phyloP scores from a whole-genome alignment of 306 rosid genomes.

The Glycyrrhiza uralensis region DNA sequence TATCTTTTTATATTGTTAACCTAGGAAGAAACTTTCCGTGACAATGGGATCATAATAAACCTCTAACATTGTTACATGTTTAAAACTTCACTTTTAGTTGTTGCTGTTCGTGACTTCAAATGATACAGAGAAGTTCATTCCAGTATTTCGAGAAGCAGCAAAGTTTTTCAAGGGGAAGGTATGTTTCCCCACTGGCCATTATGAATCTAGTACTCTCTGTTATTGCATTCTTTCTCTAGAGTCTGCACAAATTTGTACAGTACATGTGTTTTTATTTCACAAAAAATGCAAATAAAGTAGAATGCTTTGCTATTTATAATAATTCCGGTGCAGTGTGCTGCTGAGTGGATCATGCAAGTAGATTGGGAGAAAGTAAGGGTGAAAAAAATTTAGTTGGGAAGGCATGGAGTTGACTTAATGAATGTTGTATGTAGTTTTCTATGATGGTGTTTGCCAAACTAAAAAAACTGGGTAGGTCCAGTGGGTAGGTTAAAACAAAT shows the following conservation, averaged over 20 bases:
- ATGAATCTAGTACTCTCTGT: conserved; percentile 3
- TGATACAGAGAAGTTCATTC: conserved; percentile 67
- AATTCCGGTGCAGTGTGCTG: not conserved
- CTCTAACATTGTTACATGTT: conserved; percentile 29
- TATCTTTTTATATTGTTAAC: conserved; percentile 6
- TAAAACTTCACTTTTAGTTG: conserved; percentile 44
- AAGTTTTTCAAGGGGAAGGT: conserved; percentile 92
- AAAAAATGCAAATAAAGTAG: not conserved
- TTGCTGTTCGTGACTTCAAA: conserved; percentile 68
- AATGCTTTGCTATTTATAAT: not conserved
- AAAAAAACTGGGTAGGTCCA: not conserved
- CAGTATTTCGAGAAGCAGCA: conserved; percentile 69
- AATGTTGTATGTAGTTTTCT: not conserved
- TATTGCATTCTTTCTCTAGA: not conserved
- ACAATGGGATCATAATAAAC: not conserved
- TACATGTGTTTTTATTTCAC: not conserved
- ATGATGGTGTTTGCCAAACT: not conserved
- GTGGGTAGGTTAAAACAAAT: not conserved
- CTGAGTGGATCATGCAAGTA: not conserved
- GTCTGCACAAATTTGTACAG: conserved; percentile 14
- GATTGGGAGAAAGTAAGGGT: not conserved
- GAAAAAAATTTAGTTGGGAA: not conserved
- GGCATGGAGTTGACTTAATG: not conserved
- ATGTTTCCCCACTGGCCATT: conserved; percentile 24
- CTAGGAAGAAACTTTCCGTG: conserved; percentile 12